A percentile compares a stretch with the other conserved stretches of the same genome.
Evolutionary conservation across 2,329 filamentous ascomycete genomes (phyloP).

Genomic region (Xylaria digitata): DNA sequence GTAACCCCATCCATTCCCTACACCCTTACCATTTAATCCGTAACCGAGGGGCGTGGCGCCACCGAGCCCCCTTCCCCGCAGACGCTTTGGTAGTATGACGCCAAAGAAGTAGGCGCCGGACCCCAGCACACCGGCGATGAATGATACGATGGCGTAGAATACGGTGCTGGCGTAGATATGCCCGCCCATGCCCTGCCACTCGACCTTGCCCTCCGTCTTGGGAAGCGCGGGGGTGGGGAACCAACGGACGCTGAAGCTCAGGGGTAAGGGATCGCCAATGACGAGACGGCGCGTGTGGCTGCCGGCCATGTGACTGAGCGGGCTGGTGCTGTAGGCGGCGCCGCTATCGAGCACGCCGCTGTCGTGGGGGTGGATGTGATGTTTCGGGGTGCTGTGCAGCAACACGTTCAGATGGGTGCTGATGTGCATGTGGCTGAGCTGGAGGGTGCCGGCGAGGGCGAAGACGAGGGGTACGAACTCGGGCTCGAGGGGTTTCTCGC

Average conservation of each 20-base stretch:
- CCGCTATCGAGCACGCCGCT: conserved; percentile 87
- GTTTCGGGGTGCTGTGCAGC: conserved; percentile 75
- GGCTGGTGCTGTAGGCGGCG: conserved; percentile 85
- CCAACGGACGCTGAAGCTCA: conserved; percentile 87
- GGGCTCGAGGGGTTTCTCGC: conserved; percentile 60
- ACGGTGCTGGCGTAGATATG: conserved; percentile 73
- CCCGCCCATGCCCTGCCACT: conserved; percentile 73
- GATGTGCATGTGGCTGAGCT: conserved; percentile 89
- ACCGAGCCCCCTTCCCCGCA: conserved; percentile 63
- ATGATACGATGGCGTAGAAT: conserved; percentile 70
- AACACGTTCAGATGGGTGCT: conserved; percentile 90
- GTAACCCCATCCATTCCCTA: conserved; percentile 71
- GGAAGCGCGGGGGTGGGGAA: conserved; percentile 80
- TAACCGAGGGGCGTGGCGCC: conserved; percentile 69
- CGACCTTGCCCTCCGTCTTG: conserved; percentile 71
- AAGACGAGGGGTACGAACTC: conserved; percentile 88
- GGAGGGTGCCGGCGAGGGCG: conserved; percentile 87
- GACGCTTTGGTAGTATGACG: conserved; percentile 65
- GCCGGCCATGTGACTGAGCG: conserved; percentile 69
- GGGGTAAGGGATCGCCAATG: conserved; percentile 85
- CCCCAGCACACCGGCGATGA: conserved; percentile 65
- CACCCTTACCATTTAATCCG: conserved; percentile 57
- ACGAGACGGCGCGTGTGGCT: conserved; percentile 73
- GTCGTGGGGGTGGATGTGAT: conserved; percentile 71
- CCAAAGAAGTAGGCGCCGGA: conserved; percentile 71